Base-by-base conservation (phyloP, 2,329 filamentous ascomycete species). In the Cryphonectria naterciae region DNA sequence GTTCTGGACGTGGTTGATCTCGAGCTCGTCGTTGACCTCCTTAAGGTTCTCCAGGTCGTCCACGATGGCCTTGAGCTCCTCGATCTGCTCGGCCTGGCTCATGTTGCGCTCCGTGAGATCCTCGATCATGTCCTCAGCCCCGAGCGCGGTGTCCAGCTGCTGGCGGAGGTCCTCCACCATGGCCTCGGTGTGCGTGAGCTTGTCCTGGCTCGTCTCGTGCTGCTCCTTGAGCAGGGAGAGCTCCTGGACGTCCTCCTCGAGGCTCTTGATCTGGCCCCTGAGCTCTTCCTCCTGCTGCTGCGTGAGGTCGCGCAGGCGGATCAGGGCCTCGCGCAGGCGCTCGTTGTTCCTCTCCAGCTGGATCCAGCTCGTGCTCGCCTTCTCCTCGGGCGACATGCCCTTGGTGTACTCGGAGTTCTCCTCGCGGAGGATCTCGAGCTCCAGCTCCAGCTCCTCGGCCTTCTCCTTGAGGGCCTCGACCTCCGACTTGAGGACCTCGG, bases 341-440 rank as follows among this genome's bases (percentile, higher is more conserved):
- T 98, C 94, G 73, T 97, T 98, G 70, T 93, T 93, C 73, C 92
- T 89, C 81, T 98, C 94, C 88, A 98, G 91, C 77, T 97, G 94
- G 73, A 97, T 82, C 92, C 94, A 98, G 19, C 94, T 93, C 56
- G 93, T 90, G 78, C 92, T 95, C 2, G 93, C 90, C 75, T 92
- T 91, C 77, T 98, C 95, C 78, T 98, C 96, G 0, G 93, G 89
- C 17, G 91, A 92, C 88, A 97, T 97, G 74, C 94, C 94, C 69
- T 93, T 89, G 64, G 90, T 90, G 69, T 95, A 88, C 77, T 97
- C 94, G 2, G 89, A 87, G 74, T 97, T 97, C 78, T 99, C 96
- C 75, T 96, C 93, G 54, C 89, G 88, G 19, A 98, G 81, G 52
- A 98, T 91, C 61, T 98, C 95, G 0, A 95, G 87, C 78, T 99